Base-by-base conservation (phyloP, 2,329 filamentous ascomycete species). In the Aspergillus sclerotialis region DNA sequence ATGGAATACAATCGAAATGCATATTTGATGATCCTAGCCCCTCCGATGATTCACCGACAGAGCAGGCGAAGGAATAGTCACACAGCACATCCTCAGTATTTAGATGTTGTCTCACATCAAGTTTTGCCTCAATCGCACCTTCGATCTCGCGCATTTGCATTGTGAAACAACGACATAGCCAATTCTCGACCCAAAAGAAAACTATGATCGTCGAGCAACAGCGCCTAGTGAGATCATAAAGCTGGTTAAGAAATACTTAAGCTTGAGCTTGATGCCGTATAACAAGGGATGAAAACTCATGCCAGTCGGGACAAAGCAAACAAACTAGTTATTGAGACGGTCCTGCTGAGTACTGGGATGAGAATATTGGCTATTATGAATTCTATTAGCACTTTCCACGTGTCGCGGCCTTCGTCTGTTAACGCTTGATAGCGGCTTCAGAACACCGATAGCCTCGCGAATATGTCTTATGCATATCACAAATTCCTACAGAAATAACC, bases 391-490 rank as follows among this genome's bases (percentile, higher is more conserved):
- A 70, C 55, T 15, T 52, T 50, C 18, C 53, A 53, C 4, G 58
- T 60, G 32, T 54, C 47, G 10, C 45, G 41, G 23, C 61, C 55
- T 16, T 67, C 62, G 3, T 61, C 36, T 4, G 56, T 55, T 23
- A 74, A 52, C 12, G 7, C 19, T 7, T 6, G 19, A 23, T 6
- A 74, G 56, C 61, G 49, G 49, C 4, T 44, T 42, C 1, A 57
- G 42, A 3, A 41, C 41, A 2, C 58, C 63, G 28, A 66, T 45
- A 0, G 72, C 68, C 41, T 73, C 68, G 44, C 50, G 55, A 24
- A 76, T 70, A 48, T 73, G 76, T 13, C 73, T 52, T 1, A 53
- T 53, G 4, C 68, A 70, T 31, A 76, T 63, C 28, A 73, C 51
- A 18, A 67, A 52, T 36, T 76, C 73, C 39, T 75, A 72, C 3